Evolutionary conservation across 305 asterid genomes (phyloP).

Genomic region (Petunia hybrid): DNA sequence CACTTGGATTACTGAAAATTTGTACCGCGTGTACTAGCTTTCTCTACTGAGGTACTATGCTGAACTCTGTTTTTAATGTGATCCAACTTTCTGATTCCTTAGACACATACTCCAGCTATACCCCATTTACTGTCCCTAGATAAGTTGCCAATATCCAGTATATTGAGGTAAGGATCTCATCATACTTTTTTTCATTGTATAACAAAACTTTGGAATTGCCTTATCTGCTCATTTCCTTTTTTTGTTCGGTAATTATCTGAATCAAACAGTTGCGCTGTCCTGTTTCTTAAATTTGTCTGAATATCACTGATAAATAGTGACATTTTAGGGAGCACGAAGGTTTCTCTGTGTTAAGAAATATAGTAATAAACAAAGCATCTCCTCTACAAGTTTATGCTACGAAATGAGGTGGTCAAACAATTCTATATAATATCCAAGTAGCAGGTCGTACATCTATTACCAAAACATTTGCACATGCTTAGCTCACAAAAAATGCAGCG

Average conservation of each 20-base stretch:
- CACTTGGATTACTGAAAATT: no score
- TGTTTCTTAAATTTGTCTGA: not conserved
- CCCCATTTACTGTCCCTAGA: conserved; percentile 36
- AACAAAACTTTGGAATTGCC: not conserved
- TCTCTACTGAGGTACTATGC: conserved; percentile 49
- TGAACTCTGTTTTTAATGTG: conserved; percentile 13
- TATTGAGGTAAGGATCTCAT: conserved; percentile 41
- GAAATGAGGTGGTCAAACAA: not conserved
- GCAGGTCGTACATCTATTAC: not conserved
- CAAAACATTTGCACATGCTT: not conserved
- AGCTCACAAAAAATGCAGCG: not conserved
- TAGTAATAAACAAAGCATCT: not conserved
- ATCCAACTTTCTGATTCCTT: conserved; percentile 26
- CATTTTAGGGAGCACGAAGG: not conserved
- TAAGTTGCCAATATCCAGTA: conserved; percentile 46
- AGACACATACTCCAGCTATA: conserved; percentile 1
- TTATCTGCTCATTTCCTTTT: not conserved
- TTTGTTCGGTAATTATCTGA: not conserved
- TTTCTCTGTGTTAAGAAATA: conserved; percentile 12
- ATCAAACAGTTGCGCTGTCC: not conserved
- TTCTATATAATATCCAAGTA: not conserved
- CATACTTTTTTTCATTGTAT: not conserved
- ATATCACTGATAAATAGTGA: conserved; percentile 4
- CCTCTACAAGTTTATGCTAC: not conserved
- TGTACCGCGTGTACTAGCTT: conserved; percentile 47